Conservation (phyloP, 306 rosid species). For the Sicyos edulis region DNA sequence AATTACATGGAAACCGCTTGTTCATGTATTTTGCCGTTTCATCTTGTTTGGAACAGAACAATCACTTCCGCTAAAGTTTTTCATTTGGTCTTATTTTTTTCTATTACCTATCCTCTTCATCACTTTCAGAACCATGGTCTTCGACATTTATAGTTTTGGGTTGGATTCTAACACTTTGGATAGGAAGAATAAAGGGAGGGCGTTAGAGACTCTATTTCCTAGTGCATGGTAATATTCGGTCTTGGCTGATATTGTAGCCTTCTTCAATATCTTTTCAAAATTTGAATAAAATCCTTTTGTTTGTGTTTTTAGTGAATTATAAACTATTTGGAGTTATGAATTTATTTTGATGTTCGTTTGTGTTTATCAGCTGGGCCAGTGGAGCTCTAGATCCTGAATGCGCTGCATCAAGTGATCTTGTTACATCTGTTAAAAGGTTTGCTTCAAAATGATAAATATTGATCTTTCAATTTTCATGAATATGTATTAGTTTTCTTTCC, state of each 20-base stretch:
- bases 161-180: slow-evolving; percentile 21
- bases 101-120: slow-evolving; percentile 12
- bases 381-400: slow-evolving; percentile 89
- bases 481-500: slow-evolving; percentile 7
- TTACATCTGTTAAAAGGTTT: slow-evolving; percentile 86
- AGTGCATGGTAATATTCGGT: slow-evolving; percentile 18
- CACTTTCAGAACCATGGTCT: slow-evolving; percentile 20
- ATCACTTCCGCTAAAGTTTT: neutral
- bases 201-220: slow-evolving; percentile 22
- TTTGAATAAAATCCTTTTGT: neutral
- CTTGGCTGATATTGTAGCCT: slow-evolving; percentile 6
- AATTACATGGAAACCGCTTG: neutral
- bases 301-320: neutral
- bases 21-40: neutral
- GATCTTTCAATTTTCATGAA: neutral
- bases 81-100: slow-evolving; percentile 10
- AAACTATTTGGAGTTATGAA: neutral
- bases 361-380: slow-evolving; percentile 76
- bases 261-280: neutral
- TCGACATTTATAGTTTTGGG: slow-evolving; percentile 23
- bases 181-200: slow-evolving; percentile 23
- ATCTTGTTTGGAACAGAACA: neutral
- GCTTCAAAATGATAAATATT: slow-evolving; percentile 13
- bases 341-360: slow-evolving; percentile 19
- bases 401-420: slow-evolving; percentile 79